Evolutionary conservation across 805 yeast genomes (phyloP), one percentile per base, ranked within the genome.

Genomic region (Candida ovalis): DNA sequence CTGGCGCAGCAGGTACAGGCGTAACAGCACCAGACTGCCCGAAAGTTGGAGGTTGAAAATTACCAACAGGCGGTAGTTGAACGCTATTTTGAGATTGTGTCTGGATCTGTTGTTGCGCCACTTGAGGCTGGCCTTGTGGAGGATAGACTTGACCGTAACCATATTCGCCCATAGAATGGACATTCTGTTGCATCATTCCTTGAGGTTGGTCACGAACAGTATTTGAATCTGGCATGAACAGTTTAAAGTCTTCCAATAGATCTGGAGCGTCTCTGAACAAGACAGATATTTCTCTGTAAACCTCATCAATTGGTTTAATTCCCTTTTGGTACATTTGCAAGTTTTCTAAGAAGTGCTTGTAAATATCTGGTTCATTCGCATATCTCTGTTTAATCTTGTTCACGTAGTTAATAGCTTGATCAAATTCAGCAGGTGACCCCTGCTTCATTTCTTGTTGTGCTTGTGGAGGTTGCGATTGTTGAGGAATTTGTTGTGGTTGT

Each of bases 281-380:
- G 6, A 82, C 76, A 1, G 97, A 86, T 2, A 94, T 97, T 64
- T 94, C 97, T 47, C 88, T 86, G 61, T 94, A 94, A 12, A 94
- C 99, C 62, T 94, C 98, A 44, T 88, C 84, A 45, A 94, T 94
- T 42, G 97, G 96, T 62, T 89, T 86, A 63, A 90, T 96, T 62
- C 92, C 99, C 54, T 96, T 82, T 71, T 94, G 99, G 64, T 92
- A 94, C 41, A 97, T 92, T 67, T 94, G 99, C 58, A 94, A 73
- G 49, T 92, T 94, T 66, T 94, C 99, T 68, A 95, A 73, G 58
- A 94, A 94, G 58, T 84, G 90, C 69, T 94, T 94, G 73, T 94
- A 94, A 49, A 91, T 89, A 60, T 92, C 97, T 0, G 99, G 99
- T 66, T 91, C 96, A 60, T 83, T 80, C 19, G 96, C 86, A 66